Evolutionary conservation across 805 yeast species (phyloP).

Genomic region (Brettanomyces naardenensis): DNA sequence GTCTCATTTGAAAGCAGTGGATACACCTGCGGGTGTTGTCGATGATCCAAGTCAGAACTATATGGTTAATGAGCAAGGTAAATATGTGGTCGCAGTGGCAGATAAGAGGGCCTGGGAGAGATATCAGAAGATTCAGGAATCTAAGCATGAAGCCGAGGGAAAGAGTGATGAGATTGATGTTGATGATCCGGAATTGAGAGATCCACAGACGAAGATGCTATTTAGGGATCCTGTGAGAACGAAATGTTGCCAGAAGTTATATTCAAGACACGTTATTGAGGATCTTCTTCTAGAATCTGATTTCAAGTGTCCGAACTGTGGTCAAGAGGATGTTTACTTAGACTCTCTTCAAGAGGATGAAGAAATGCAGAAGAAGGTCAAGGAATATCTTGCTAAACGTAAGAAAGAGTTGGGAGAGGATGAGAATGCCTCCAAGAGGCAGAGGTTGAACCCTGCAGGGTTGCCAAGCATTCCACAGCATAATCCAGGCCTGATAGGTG

Average conservation of each 20-base stretch:
- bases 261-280: constrained; percentile 58
- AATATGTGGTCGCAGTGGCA: constrained; percentile 92
- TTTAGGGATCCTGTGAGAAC: constrained; percentile 70
- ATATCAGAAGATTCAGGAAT: constrained; percentile 62
- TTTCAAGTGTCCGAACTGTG: constrained; percentile 87
- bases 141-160: constrained; percentile 16
- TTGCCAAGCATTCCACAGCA: constrained; percentile 16
- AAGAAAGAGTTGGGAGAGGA: constrained; percentile 10
- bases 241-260: constrained; percentile 55
- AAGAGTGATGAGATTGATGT: constrained; percentile 25
- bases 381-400: constrained; percentile 36
- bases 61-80: constrained; percentile 90
- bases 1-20: constrained; percentile 79
- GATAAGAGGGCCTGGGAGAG: constrained; percentile 87
- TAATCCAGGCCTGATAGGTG: constrained; percentile 11
- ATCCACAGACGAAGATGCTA: constrained; percentile 62
- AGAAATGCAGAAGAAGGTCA: constrained; percentile 48
- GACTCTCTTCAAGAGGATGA: constrained; percentile 62
- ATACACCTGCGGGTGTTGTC: constrained; percentile 59
- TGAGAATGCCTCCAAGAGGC: constrained; percentile 11
- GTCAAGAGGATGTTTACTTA: constrained; percentile 59
- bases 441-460: constrained; percentile 9
- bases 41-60: constrained; percentile 46
- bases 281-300: constrained; percentile 68
- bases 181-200: constrained; percentile 54